These are phyloP conservation scores for Trichosporon faecale DNA, from an alignment of 1,284 basidiomycete genomes.

Conservation along the genomic window DNA sequence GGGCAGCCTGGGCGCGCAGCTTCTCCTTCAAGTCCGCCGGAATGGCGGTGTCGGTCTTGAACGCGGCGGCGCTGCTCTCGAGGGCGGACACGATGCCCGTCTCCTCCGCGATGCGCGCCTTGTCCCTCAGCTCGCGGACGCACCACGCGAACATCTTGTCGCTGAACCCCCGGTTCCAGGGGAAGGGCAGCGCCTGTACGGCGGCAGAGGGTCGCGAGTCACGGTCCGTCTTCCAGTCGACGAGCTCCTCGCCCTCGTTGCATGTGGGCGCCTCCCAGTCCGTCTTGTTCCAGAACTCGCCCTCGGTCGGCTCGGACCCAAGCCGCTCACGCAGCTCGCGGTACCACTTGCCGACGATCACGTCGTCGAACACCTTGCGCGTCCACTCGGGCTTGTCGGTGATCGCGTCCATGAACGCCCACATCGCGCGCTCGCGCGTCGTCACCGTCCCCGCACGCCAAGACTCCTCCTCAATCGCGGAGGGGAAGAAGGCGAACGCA, in stretches of 20 bases:
- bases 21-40: neutral
- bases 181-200: neutral
- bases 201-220: neutral
- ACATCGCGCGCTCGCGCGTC: slow-evolving; percentile 20
- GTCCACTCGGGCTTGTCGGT: slow-evolving; percentile 19
- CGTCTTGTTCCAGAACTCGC: neutral
- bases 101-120: neutral
- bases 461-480: neutral
- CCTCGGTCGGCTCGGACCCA: neutral
- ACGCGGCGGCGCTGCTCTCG: slow-evolving; percentile 6
- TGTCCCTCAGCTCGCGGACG: slow-evolving; percentile 13
- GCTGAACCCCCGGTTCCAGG: slow-evolving; percentile 11
- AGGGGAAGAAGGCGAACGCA: neutral
- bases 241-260: neutral
- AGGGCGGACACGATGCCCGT: slow-evolving; percentile 1
- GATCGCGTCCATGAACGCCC: slow-evolving; percentile 12
- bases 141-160: slow-evolving; percentile 12
- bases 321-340: slow-evolving; percentile 9
- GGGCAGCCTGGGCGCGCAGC: neutral
- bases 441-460: slow-evolving; percentile 9
- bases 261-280: neutral
- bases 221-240: neutral
- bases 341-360: slow-evolving; percentile 20
- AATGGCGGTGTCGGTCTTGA: slow-evolving; percentile 7
- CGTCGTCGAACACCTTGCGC: slow-evolving; percentile 17